A percentile compares a stretch with the other conserved stretches of the same genome.
Conservation (phyloP, 768 basidiomycete species). For the Clitopilus hobsonii region DNA sequence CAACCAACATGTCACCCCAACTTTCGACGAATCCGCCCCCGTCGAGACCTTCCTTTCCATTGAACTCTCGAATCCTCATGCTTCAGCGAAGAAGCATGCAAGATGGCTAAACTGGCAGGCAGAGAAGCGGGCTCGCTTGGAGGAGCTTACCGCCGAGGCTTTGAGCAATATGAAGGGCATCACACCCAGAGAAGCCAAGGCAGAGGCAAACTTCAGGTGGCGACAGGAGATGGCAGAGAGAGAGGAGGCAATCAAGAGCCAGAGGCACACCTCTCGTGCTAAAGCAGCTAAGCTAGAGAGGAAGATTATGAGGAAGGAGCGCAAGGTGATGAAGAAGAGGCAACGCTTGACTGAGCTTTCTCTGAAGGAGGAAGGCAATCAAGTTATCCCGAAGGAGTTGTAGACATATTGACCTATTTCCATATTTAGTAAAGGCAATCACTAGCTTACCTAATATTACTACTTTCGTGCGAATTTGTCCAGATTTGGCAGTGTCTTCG, state of each 20-base stretch:
- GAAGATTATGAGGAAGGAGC: conserved; percentile 51
- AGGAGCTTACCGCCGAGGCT: conserved; percentile 50
- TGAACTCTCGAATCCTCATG: conserved; percentile 79
- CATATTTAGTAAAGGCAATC: conserved; percentile 1
- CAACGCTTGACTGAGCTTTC: conserved; percentile 52
- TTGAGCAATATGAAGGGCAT: conserved; percentile 56
- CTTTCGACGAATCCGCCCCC: conserved; percentile 49
- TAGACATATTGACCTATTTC: conserved; percentile 6
- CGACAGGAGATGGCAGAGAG: conserved; percentile 54
- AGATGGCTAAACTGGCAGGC: conserved; percentile 63
- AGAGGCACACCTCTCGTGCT: conserved; percentile 46
- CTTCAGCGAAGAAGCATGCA: conserved; percentile 74
- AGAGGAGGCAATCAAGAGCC: conserved; percentile 56
- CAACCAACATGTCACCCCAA: conserved; percentile 39
- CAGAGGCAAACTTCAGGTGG: conserved; percentile 76
- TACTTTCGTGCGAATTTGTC: neutral
- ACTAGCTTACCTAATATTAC: neutral
- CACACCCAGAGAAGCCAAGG: conserved; percentile 54
- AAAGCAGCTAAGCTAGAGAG: conserved; percentile 47
- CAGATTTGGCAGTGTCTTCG: conserved; percentile 3
- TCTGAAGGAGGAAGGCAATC: conserved; percentile 53
- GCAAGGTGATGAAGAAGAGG: conserved; percentile 47
- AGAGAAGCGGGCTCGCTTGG: conserved; percentile 44
- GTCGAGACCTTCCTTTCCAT: conserved; percentile 61
- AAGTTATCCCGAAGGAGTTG: conserved; percentile 42